Conservation (phyloP, 2,329 filamentous ascomycete genomes). For the Trichophyton simii region DNA sequence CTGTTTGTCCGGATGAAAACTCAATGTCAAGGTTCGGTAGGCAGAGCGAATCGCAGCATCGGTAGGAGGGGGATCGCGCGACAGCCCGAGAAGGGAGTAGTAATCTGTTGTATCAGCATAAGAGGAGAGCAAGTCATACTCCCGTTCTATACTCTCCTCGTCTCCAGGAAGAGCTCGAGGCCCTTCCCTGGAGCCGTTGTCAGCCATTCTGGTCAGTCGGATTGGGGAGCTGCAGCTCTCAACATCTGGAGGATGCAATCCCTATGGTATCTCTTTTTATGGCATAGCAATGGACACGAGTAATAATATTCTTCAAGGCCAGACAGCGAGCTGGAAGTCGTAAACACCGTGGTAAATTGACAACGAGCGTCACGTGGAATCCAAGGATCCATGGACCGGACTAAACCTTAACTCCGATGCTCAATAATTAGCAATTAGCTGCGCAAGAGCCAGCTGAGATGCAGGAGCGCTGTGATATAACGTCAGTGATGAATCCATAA, state of each 20-base stretch:
- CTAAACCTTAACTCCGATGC: neutral
- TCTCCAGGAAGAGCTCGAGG: neutral
- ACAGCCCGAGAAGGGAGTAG: conserved; percentile 31
- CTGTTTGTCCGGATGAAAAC: conserved; percentile 37
- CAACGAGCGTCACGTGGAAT: neutral
- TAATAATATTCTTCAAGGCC: neutral
- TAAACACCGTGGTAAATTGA: neutral
- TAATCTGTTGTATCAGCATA: conserved; percentile 23
- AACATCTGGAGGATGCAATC: neutral
- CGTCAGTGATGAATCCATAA: too few species aligned
- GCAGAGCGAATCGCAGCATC: conserved; percentile 32
- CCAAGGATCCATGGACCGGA: neutral
- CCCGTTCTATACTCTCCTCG: conserved; percentile 5
- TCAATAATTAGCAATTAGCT: too few species aligned
- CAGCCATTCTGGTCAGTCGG: neutral
- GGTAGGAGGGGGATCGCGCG: conserved; percentile 28
- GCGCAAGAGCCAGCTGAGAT: too few species aligned
- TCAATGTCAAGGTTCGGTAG: conserved; percentile 32
- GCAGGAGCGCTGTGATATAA: too few species aligned
- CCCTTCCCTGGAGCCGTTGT: neutral
- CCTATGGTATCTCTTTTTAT: neutral
- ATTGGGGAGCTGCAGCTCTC: neutral
- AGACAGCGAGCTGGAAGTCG: neutral
- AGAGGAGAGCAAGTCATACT: conserved; percentile 9
- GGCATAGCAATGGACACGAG: neutral